Base-by-base conservation (phyloP, 208 protist genomes). In the Acanthamoeba royreba region DNA sequence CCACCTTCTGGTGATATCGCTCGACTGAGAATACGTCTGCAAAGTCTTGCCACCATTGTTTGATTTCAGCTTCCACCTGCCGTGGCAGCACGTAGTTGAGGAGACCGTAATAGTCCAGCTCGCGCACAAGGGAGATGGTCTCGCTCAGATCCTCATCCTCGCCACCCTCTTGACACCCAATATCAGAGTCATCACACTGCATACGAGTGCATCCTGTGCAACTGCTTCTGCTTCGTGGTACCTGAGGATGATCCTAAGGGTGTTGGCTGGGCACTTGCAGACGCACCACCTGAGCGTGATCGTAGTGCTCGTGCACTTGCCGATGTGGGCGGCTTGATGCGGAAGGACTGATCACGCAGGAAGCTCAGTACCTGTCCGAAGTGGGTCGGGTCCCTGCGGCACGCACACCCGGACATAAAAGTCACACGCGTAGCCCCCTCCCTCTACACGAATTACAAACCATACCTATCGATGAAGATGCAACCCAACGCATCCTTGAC, bases 81-180 rank as follows among this genome's bases (percentile, higher is more conserved):
- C 45, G 38, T 31, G 86, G 86, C 22, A 92, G 55, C 47, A 63
- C 47, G 53, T 52, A 74, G 53, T 72, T 74, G n/a, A 92, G 58
- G n/a, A 92, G 38, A 3, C 86, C 86, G 45, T 92, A 92, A 40
- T 92, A 92, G 58, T 92, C 86, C 31, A 92, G 55, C 42, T 92
- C 86, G 22, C 58, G 33, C 31, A 92, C 55, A 42, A 92, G 86
- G 1, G 47, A 31, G 42, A 72, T n/a, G 25, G 53, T 92, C n/a
- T 66, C 40, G 22, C 49, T 40, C 49, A n/a, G n/a, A n/a, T 66
- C 43, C 47, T 74, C 8, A 49, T 4, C 5, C 22, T 33, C 33
- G 1, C n/a, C n/a, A 25, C 40, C 28, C 40, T 66, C 55, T 66
- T 5, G 25, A 28, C 22, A 17, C 4, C 55, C 11, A 35, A n/a